These are phyloP conservation scores for Hericium rajendrae DNA, from an alignment of 768 basidiomycete species.

Conservation along the genomic window DNA sequence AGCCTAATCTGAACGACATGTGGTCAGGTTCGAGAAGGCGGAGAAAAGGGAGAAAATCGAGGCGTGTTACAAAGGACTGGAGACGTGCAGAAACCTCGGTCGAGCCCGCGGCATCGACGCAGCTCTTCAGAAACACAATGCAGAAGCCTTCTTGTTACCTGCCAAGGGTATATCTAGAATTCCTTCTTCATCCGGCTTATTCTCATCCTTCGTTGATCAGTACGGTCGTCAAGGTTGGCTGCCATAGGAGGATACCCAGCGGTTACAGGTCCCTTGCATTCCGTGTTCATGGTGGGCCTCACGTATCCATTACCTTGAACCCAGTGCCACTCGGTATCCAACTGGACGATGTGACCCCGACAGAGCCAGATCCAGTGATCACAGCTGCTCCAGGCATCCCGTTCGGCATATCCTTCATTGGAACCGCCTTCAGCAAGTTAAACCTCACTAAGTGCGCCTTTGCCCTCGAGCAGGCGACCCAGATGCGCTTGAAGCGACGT, in stretches of 20 bases:
- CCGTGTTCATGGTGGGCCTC: background rate
- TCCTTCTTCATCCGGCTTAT: background rate
- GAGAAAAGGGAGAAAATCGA: slow-evolving; percentile 4
- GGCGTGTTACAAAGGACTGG: slow-evolving; percentile 34
- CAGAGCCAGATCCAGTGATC: slow-evolving; percentile 23
- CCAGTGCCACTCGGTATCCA: slow-evolving; percentile 29
- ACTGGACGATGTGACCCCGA: slow-evolving; percentile 18
- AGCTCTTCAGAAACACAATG: slow-evolving; percentile 31
- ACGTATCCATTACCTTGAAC: background rate
- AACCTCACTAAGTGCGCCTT: slow-evolving; percentile 33
- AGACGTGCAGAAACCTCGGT: slow-evolving; percentile 23
- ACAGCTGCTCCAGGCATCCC: slow-evolving; percentile 21
- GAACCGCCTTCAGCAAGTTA: slow-evolving; percentile 36
- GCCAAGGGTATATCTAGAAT: slow-evolving; percentile 9
- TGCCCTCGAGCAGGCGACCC: slow-evolving; percentile 48
- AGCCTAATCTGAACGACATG: background rate
- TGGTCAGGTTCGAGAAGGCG: background rate
- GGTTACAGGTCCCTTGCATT: slow-evolving; percentile 20
- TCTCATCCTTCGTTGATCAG: background rate
- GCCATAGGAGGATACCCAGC: slow-evolving; percentile 31
- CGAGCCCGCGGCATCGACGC: slow-evolving; percentile 46
- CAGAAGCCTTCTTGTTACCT: slow-evolving; percentile 47
- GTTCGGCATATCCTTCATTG: slow-evolving; percentile 34
- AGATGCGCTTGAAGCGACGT: slow-evolving; percentile 36
- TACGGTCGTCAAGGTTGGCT: slow-evolving; percentile 6